These are phyloP conservation scores for Oryza longistaminata DNA, from an alignment of 176 grass and related monocot genomes.

Conservation along the genomic window DNA sequence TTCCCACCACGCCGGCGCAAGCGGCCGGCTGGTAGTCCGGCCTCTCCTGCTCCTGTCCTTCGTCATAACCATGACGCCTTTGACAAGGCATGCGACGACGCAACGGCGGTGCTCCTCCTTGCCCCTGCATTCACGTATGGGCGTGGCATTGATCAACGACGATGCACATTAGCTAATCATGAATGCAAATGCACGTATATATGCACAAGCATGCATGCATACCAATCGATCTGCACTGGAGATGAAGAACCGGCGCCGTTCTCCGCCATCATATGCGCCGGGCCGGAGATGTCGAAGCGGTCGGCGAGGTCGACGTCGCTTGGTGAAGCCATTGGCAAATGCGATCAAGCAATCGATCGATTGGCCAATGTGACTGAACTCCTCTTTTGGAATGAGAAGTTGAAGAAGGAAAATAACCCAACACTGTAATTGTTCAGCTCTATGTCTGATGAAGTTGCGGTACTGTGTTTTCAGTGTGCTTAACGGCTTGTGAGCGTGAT, in stretches of 20 bases:
- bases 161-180: no score
- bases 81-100: slow-evolving; percentile 22
- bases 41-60: background rate
- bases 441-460: no score
- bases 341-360: no score
- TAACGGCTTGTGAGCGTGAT: no score
- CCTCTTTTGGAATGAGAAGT: no score
- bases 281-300: background rate
- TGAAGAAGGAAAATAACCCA: no score
- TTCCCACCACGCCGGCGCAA: slow-evolving; percentile 32
- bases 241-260: background rate
- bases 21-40: background rate
- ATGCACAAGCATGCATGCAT: no score
- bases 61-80: background rate
- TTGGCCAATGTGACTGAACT: no score
- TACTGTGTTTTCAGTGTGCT: no score
- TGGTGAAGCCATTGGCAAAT: background rate
- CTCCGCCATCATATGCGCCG: background rate
- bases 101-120: slow-evolving; percentile 34
- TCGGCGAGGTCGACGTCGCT: background rate
- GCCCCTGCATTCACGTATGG: background rate
- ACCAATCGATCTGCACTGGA: background rate
- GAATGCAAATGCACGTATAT: no score
- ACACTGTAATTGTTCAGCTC: no score
- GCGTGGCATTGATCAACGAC: background rate